These are phyloP conservation scores for Sclerotinia borealis DNA, from an alignment of 2,329 filamentous ascomycete species.

Conservation along the genomic window DNA sequence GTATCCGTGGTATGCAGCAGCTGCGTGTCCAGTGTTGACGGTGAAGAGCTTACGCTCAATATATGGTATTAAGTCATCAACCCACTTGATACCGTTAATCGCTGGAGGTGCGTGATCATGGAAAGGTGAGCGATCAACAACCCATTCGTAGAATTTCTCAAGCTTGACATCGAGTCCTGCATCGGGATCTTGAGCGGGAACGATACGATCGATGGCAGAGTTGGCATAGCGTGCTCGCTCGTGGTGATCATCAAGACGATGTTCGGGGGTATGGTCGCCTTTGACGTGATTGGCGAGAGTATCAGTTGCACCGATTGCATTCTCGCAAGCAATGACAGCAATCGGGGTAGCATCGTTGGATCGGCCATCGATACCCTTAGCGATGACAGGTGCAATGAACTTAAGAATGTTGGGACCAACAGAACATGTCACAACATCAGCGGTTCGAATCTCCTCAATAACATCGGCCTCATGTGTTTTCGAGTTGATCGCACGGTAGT, in stretches of 20 bases:
- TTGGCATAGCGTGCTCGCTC: constrained; percentile 86
- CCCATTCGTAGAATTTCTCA: constrained; percentile 99
- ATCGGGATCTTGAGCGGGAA: constrained; percentile 77
- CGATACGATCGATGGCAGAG: constrained; percentile 96
- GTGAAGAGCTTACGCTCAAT: constrained; percentile 99
- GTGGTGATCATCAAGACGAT: constrained; percentile 62
- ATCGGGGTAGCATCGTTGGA: constrained; percentile 59
- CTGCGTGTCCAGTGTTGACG: constrained; percentile 96
- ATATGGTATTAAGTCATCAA: constrained; percentile 84
- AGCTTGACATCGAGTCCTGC: constrained; percentile 87
- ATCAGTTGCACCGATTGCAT: constrained; percentile 91
- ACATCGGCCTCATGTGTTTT: constrained; percentile 76
- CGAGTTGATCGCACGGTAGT: constrained; percentile 97
- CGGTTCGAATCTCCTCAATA: constrained; percentile 76
- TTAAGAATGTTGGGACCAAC: constrained; percentile 94
- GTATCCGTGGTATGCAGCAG: constrained; percentile 92
- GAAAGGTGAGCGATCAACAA: constrained; percentile 85
- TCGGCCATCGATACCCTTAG: constrained; percentile 82
- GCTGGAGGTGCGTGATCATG: constrained; percentile 60
- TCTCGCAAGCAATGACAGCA: constrained; percentile 95
- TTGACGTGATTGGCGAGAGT: constrained; percentile 79
- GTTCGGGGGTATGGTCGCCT: constrained; percentile 61
- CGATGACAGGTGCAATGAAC: constrained; percentile 93
- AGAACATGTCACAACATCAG: constrained; percentile 91
- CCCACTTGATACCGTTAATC: constrained; percentile 89